Evolutionary conservation across 2,329 filamentous ascomycete species (phyloP), one percentile per base, ranked within the genome.

Genomic region (Trichoderma polysporum): DNA sequence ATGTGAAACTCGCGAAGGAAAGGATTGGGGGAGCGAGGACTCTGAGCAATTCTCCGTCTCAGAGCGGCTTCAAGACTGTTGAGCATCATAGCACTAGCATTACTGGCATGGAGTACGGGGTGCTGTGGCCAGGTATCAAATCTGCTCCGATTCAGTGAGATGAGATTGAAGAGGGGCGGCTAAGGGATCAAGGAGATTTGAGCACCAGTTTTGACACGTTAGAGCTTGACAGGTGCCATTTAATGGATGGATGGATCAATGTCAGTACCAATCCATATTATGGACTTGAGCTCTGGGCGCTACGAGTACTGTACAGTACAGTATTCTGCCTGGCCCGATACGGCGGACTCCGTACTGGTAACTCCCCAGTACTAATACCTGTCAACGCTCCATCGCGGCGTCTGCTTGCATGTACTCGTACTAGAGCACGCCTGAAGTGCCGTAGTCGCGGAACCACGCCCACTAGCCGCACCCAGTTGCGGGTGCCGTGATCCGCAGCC

Each of bases 401-500:
- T 9, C 27, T 27, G 41, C 6, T n/a, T 17, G 41, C 2, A 19
- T 12, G 41, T 25, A 29, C 25, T 37, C 25, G n/a, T 29, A 53
- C 59, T 53, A 29, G 41, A 29, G 41, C 8, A 22, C 47, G 35
- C 19, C n/a, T 31, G 37, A 35, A 45, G 49, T 63, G 49, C 60
- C 50, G 60, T 56, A 56, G 50, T 50, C 52, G 61, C 61, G 50
- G 50, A 64, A 47, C 56, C 29, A 64, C 27, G 27, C 33, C 50
- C 47, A 56, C 60, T 64, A 64, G 50, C 61, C 50, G 61, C 61
- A 63, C 49, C 35, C 39, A 49, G 47, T 45, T 61, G 47, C 47
- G 47, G 50, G 47, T 66, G 64, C 57, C 57, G 64, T 47, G 57
- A 66, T 61, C 64, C 64, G 64, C 64, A 35, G 35, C 47, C 39